Percentiles rank a stretch among this genome's conserved stretches.
Evolutionary conservation across 495 filamentous ascomycete species (phyloP).

Genomic region (Aspergillus kassunensis): DNA sequence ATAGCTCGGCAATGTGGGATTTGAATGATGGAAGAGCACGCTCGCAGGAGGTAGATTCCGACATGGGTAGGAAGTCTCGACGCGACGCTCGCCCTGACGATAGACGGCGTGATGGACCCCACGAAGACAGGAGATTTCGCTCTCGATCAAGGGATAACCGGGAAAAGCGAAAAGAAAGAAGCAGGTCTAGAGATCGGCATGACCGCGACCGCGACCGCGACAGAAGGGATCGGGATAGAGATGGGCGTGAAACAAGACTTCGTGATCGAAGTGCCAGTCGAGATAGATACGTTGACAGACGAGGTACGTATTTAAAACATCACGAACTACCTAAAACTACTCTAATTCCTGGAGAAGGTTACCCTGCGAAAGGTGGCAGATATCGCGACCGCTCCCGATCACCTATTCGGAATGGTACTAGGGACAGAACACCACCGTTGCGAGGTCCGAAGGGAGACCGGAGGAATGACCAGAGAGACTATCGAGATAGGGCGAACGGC

Average conservation of each 20-base stretch:
- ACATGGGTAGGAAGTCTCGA: conserved; percentile 34
- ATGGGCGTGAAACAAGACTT: conserved; percentile 34
- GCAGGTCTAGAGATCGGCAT: conserved; percentile 45
- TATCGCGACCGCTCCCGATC: conserved; percentile 45
- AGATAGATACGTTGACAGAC: conserved; percentile 42
- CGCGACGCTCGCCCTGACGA: conserved; percentile 30
- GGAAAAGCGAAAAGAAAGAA: conserved; percentile 37
- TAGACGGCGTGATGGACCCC: conserved; percentile 27
- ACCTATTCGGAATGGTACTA: conserved; percentile 38
- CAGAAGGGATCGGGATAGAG: conserved; percentile 38
- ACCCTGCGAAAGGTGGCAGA: conserved; percentile 33
- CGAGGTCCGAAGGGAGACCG: conserved; percentile 32
- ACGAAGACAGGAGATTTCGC: conserved; percentile 39
- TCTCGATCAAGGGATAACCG: conserved; percentile 42
- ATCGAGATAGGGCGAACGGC: conserved; percentile 27
- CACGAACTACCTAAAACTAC: conserved; percentile 9
- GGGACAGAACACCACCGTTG: conserved; percentile 34
- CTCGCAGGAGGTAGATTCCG: conserved; percentile 28
- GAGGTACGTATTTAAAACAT: conserved; percentile 28
- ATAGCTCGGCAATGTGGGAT: conserved; percentile 54
- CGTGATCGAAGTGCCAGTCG: conserved; percentile 45
- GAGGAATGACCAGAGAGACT: conserved; percentile 31
- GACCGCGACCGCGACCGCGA: conserved; percentile 30
- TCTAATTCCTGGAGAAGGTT: conserved; percentile 19
- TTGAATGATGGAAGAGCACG: conserved; percentile 32